Percentiles rank a stretch among this genome's conserved stretches.
These are phyloP conservation scores for Bothriochloa decipiens DNA, from an alignment of 176 grass and related monocot species.

Conservation along the genomic window DNA sequence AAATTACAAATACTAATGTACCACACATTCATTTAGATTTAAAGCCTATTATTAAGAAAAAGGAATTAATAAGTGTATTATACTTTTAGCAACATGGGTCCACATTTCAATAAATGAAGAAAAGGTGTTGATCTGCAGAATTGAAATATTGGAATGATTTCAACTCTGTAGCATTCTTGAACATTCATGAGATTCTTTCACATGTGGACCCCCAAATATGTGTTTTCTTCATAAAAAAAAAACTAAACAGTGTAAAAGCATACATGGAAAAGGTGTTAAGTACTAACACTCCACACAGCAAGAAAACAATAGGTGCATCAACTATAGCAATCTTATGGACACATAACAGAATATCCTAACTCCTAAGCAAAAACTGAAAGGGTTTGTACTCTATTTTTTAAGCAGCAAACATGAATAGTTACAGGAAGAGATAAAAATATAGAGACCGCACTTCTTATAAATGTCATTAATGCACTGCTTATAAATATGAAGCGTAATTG, in stretches of 20 bases:
- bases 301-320: background rate
- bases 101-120: background rate
- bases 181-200: background rate
- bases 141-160: background rate
- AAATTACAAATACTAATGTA: background rate
- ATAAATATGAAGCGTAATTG: background rate
- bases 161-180: background rate
- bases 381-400: background rate
- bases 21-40: conserved; percentile 1
- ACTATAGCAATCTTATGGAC: background rate
- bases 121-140: background rate
- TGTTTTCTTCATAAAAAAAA: background rate
- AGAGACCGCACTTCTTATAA: background rate
- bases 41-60: background rate
- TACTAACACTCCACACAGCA: background rate
- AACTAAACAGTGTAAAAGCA: background rate
- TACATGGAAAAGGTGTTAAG: background rate
- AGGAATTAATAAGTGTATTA: background rate
- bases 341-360: background rate
- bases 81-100: background rate
- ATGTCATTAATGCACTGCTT: background rate
- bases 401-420: background rate
- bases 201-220: background rate
- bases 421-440: conserved; percentile 9
- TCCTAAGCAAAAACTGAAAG: background rate